Conservation (phyloP, 2,329 filamentous ascomycete species). For the Akanthomyces muscarius region DNA sequence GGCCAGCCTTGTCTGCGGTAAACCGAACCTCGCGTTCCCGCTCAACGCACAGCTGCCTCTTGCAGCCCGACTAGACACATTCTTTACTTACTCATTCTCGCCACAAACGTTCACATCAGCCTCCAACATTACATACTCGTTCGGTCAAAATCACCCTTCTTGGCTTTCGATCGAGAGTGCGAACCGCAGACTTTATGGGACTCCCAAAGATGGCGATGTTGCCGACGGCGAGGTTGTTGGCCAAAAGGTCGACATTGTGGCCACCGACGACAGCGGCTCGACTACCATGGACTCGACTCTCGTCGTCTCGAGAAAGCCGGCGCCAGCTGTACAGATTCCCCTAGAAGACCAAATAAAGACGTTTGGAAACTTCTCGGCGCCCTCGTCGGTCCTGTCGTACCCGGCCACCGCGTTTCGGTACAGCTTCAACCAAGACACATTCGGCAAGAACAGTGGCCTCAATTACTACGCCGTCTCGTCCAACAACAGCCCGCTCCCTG, state of each 20-base stretch:
- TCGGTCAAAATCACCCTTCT: constrained; percentile 57
- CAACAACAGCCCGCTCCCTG: constrained; percentile 77
- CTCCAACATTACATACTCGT: constrained; percentile 62
- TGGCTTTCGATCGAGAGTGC: constrained; percentile 72
- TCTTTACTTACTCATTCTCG: constrained; percentile 70
- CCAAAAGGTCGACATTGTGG: constrained; percentile 61
- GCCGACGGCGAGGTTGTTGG: constrained; percentile 51
- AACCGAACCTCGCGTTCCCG: constrained; percentile 58
- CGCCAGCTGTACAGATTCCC: constrained; percentile 53
- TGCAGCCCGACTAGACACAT: constrained; percentile 64
- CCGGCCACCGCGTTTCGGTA: constrained; percentile 52
- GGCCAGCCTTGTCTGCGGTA: constrained; percentile 25
- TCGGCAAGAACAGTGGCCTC: constrained; percentile 52
- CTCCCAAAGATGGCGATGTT: constrained; percentile 53
- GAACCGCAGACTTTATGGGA: constrained; percentile 66
- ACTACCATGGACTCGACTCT: constrained; percentile 64
- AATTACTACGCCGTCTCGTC: constrained; percentile 74
- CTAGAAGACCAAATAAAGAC: constrained; percentile 53
- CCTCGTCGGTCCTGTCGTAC: constrained; percentile 54
- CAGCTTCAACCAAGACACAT: constrained; percentile 55
- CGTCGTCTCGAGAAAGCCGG: constrained; percentile 58
- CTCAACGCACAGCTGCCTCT: constrained; percentile 82
- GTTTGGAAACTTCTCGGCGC: constrained; percentile 57
- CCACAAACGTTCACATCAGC: constrained; percentile 67
- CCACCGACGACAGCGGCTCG: constrained; percentile 62